A percentile compares a stretch with the other conserved stretches of the same genome.
Evolutionary conservation across 225 moss, liverwort and hornwort genomes (phyloP).

Genomic region (Polytrichum formosum): DNA sequence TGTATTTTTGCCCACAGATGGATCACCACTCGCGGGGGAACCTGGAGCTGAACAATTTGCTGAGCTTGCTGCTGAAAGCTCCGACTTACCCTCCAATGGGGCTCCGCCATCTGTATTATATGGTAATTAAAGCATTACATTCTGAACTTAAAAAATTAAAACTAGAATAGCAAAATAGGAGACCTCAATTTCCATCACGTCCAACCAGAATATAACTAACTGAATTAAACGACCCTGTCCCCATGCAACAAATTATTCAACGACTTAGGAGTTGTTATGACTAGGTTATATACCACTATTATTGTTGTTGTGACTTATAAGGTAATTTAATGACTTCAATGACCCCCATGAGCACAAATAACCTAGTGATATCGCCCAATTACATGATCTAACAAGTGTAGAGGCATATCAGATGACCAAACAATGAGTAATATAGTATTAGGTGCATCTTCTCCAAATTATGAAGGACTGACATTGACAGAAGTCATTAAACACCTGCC

Average conservation of each 20-base stretch:
- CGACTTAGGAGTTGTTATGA: no score
- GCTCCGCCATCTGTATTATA: conserved; percentile 71
- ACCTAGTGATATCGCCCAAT: no score
- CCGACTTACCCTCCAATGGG: conserved; percentile 67
- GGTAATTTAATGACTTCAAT: no score
- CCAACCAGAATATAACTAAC: no score
- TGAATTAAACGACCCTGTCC: no score
- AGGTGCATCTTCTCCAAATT: background rate
- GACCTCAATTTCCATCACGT: background rate
- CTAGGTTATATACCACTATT: no score
- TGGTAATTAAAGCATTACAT: conserved; percentile 1
- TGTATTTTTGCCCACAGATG: conserved; percentile 16
- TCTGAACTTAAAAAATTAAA: background rate
- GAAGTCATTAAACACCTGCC: background rate
- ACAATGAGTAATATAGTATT: background rate
- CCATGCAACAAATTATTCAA: no score
- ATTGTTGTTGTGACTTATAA: no score
- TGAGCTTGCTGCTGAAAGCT: conserved; percentile 75
- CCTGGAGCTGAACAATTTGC: conserved; percentile 50
- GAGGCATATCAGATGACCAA: no score
- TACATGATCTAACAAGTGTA: no score
- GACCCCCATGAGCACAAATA: no score
- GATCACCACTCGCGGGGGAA: conserved; percentile 33
- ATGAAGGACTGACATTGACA: background rate
- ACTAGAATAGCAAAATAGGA: background rate